Evolutionary conservation across 176 grass and related monocot genomes (phyloP).

Genomic region (Lolium rigidum): DNA sequence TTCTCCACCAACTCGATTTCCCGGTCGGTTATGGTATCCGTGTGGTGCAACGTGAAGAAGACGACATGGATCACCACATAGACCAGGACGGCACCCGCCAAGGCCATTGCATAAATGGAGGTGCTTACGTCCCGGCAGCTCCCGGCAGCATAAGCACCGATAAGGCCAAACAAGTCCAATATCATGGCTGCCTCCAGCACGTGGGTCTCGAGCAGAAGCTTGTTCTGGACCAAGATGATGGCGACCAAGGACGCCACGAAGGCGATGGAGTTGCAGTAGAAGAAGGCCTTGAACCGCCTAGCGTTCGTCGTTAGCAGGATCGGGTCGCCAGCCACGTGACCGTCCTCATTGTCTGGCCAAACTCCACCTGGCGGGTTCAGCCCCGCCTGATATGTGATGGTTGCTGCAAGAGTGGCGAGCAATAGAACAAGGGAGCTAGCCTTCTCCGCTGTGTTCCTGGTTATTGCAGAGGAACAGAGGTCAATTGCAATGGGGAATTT

Average conservation of each 20-base stretch:
- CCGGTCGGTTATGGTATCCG: neutral
- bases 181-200: constrained; percentile 36
- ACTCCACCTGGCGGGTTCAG: constrained; percentile 51
- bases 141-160: constrained; percentile 41
- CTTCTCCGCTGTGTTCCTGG: neutral
- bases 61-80: constrained; percentile 49
- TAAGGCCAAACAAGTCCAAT: constrained; percentile 42
- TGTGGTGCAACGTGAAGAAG: constrained; percentile 45
- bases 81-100: constrained; percentile 26
- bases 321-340: constrained; percentile 13
- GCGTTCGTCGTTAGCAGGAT: constrained; percentile 17
- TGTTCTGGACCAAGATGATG: constrained; percentile 37
- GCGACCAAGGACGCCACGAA: constrained; percentile 22
- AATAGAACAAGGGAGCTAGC: constrained; percentile 23
- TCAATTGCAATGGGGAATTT: neutral
- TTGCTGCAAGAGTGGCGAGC: constrained; percentile 43
- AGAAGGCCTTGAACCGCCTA: constrained; percentile 45
- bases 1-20: constrained; percentile 19
- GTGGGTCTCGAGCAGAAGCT: neutral
- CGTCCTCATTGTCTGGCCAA: neutral
- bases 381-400: constrained; percentile 53
- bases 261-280: constrained; percentile 43
- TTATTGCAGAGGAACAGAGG: neutral
- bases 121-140: neutral
- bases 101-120: constrained; percentile 28